Evolutionary conservation across 192 early-diverging fungal genomes (phyloP), one percentile per base, ranked within the genome.

Genomic region (Spizellomyces punctatus): DNA sequence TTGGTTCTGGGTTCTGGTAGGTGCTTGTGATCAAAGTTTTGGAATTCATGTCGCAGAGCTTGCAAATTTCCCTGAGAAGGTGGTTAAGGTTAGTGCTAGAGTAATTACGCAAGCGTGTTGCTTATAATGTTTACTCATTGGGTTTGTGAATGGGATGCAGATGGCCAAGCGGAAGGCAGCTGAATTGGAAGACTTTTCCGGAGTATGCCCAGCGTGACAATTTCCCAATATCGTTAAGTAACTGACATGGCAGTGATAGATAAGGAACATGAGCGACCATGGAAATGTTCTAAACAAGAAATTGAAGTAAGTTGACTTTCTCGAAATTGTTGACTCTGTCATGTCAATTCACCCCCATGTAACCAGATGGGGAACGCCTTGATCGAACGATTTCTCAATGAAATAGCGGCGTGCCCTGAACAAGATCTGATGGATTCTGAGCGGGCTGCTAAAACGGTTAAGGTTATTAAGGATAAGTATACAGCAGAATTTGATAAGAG

Each of bases 31-130:
- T 76, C 93, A 99, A 76, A 95, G 93, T 68, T 99, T 98, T 84
- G 97, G 97, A 54, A 99, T 99, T 64, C 95, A 99, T 76, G 97
- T 99, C 19, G 97, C 97, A 0, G 92, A 95, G 73, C 71, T 99
- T 69, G 95, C 95, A 5, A 88, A 91, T 66, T 98, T 99, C 65
- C 95, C 97, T 1, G 83, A 88, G 8, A 80, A 85, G 0, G 91
- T 96, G 10, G 89, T 99, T 4, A 72, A 85, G 59, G 73, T 74
- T 60, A 7, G 64, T 22, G 21, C 16, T 9, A 21, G 46, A 45
- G 9, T 45, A 2, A 36, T 36, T 4, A 42, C 61, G 42, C 61
- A 8, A 0, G 8, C 3, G 3, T 0, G 27, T 36, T 36, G 3
- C 27, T 0, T 36, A 0, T 36, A 36, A 3, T 36, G 27, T 17